Conservation (phyloP, 805 yeast genomes). For the Tetrapisispora fleetii region DNA sequence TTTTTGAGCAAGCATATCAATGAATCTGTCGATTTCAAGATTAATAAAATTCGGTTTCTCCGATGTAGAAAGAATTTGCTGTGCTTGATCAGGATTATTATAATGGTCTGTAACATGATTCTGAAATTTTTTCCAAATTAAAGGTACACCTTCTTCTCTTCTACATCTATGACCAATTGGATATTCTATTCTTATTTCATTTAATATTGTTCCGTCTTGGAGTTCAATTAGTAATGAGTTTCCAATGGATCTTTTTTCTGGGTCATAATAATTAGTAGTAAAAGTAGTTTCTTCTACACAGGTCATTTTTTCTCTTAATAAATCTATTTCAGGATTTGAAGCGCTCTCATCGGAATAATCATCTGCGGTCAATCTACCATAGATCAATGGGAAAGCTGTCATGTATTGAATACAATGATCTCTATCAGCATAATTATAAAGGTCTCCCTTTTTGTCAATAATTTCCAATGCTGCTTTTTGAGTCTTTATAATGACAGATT, state of each 20-base stretch:
- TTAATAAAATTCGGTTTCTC: slow-evolving; percentile 29
- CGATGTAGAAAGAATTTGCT: slow-evolving; percentile 32
- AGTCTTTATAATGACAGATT: slow-evolving; percentile 40
- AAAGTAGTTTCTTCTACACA: slow-evolving; percentile 42
- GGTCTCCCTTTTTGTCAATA: slow-evolving; percentile 50
- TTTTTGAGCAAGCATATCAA: slow-evolving; percentile 28
- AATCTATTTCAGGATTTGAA: slow-evolving; percentile 42
- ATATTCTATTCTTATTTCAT: slow-evolving; percentile 44
- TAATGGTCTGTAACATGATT: slow-evolving; percentile 41
- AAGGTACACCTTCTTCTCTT: slow-evolving; percentile 51
- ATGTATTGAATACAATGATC: slow-evolving; percentile 59
- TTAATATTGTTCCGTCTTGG: slow-evolving; percentile 44
- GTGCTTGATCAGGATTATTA: slow-evolving; percentile 27
- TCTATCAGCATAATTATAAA: slow-evolving; percentile 54
- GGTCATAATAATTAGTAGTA: slow-evolving; percentile 45
- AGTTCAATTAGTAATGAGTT: slow-evolving; percentile 43
- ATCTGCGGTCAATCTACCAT: slow-evolving; percentile 48
- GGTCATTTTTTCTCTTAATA: slow-evolving; percentile 42
- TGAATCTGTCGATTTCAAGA: slow-evolving; percentile 40
- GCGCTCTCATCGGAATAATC: slow-evolving; percentile 46
- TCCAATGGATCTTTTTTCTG: slow-evolving; percentile 48
- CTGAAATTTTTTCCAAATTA: slow-evolving; percentile 41
- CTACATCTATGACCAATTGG: slow-evolving; percentile 52
- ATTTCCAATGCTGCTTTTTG: slow-evolving; percentile 55
- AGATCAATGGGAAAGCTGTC: slow-evolving; percentile 47